These are phyloP conservation scores for Fusarium circinatum DNA, from an alignment of 2,329 filamentous ascomycete genomes.

Conservation along the genomic window DNA sequence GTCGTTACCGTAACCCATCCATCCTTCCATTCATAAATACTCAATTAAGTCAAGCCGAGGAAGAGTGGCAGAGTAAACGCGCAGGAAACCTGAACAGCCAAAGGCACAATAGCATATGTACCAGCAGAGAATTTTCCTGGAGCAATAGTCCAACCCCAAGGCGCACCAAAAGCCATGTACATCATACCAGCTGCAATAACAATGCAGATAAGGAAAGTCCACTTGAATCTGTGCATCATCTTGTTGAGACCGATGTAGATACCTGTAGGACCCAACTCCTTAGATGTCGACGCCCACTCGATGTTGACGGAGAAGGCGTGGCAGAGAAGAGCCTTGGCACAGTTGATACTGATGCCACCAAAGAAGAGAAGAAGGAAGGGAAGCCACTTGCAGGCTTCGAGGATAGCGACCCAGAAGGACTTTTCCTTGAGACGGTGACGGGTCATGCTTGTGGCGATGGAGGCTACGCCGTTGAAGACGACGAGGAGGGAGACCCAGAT, in stretches of 20 bases:
- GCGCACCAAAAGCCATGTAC: slow-evolving; percentile 41
- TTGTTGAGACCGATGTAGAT: slow-evolving; percentile 50
- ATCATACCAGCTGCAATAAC: slow-evolving; percentile 40
- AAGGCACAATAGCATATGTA: slow-evolving; percentile 41
- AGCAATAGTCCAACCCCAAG: slow-evolving; percentile 42
- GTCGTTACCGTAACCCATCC: neutral
- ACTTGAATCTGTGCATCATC: slow-evolving; percentile 60
- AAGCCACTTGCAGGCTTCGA: slow-evolving; percentile 42
- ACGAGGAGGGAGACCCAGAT: slow-evolving; percentile 62
- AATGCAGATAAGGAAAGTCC: slow-evolving; percentile 43
- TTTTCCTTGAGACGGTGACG: slow-evolving; percentile 43
- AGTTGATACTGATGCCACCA: slow-evolving; percentile 45
- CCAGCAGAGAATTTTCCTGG: slow-evolving; percentile 40
- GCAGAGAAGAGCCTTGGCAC: slow-evolving; percentile 42
- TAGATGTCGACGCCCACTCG: slow-evolving; percentile 45
- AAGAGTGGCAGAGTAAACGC: slow-evolving; percentile 40
- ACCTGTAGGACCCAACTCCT: slow-evolving; percentile 44
- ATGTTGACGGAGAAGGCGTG: slow-evolving; percentile 45
- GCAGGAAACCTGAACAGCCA: slow-evolving; percentile 42
- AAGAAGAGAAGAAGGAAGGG: slow-evolving; percentile 46
- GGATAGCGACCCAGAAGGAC: slow-evolving; percentile 42
- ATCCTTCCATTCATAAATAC: neutral
- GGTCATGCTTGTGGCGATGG: slow-evolving; percentile 39
- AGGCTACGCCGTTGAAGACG: slow-evolving; percentile 40
- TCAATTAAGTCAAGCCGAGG: slow-evolving; percentile 39